Evolutionary conservation across 179 eudicot species (phyloP), one percentile per base, ranked within the genome.

Genomic region (Spinacia oleracea): DNA sequence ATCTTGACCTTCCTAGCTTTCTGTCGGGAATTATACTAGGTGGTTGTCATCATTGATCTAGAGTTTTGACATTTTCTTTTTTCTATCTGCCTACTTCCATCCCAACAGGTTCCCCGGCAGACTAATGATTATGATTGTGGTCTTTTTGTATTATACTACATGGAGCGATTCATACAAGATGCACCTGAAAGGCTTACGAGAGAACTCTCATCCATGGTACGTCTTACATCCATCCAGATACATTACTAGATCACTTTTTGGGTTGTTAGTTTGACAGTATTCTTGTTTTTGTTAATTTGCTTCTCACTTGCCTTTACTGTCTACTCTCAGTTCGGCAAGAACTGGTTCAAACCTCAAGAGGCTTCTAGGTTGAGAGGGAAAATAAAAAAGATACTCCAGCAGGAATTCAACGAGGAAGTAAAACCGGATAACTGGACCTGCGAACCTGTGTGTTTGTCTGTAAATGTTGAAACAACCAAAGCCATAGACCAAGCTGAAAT

Each of bases 81-180:
- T 14, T 25, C 38, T 71, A 63, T 64, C 53, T 65, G 34, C 20
- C 77, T 60, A 23, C 23, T 27, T 56, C 32, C 46, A 38, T 48
- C 16, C 25, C 12, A 58, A 56, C 90, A 93, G 99, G 99, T 92
- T 55, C 98, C 99, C 21, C 93, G 92, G 74, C 99, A 94, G 89
- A 89, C 84, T 42, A 96, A 96, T 59, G 99, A 94, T 3, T 96
- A 87, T 68, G 99, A 96, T 77, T 94, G 98, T 79, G 99, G 99
- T 63, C 90, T 94, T 29, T 96, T 94, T 82, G 99, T 96, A 40
- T 90, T 96, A 40, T 94, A 76, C 85, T 96, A 90, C 78, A 92
- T 96, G 82, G 96, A 92, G 81, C 98, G 97, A 48, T 94, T 96
- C 88, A 88, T 94, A 55, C 77, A 77, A 46, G 91, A 88, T 67